Base-by-base conservation (phyloP, 768 basidiomycete species). In the Tylopilus sp. region DNA sequence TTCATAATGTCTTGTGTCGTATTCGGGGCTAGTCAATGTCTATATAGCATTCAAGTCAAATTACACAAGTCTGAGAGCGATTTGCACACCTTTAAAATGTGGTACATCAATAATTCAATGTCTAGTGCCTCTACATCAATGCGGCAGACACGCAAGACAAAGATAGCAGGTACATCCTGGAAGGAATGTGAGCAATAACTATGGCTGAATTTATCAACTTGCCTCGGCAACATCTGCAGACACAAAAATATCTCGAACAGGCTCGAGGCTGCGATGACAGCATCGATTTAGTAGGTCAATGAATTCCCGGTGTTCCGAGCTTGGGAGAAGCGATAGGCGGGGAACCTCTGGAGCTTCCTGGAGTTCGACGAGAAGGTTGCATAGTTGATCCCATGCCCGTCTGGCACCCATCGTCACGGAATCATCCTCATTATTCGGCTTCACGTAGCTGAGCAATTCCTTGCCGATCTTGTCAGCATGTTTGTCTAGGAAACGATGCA, bases 391-490 rank as follows among this genome's bases (percentile, higher is more conserved):
- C 91, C 91, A 93, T 1, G 88, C 82, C n/a, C 80, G 80, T 67
- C 89, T 92, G 4, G 88, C 88, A 20, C 75, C 80, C 50, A 80
- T 62, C 7, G 78, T 79, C 23, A 80, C 73, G 3, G 75, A 65
- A 50, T 81, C 73, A 20, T 76, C 82, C 39, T 86, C 84, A 4
- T 71, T 61, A 8, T 80, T 73, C 1, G 81, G 76, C 55, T 81
- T 84, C 15, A 82, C 78, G 11, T 83, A 75, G 61, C 88, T 89
- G 13, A 93, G 78, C 5, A 93, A 73, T 58, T 92, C 90, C 64
- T 91, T 90, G 26, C 91, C 91, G 47, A 93, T 86, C 63, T 89
- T 90, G 66, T 92, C 90, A 3, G 87, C 85, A 58, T 92, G 86
- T 53, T 84, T 88, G 59, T 88, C 81, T 60, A 91, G 84, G 72